Base-by-base conservation (phyloP, 306 rosid genomes). In the Herpetospermum pedunculosum region DNA sequence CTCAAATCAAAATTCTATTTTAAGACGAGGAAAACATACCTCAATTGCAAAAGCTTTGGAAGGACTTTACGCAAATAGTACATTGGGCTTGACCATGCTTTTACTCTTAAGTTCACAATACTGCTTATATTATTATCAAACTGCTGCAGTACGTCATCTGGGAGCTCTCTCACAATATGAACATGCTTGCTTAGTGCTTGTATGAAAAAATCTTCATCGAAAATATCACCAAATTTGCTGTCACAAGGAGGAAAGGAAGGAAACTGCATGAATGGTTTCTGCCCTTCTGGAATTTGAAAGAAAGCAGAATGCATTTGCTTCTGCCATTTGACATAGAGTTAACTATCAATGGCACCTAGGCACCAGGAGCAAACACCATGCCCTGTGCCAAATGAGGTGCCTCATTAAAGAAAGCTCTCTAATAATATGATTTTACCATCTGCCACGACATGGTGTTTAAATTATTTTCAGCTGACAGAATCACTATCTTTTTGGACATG, bases 11-110 rank as follows among this genome's bases (percentile, higher is more conserved):
- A 41, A 13, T 68, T 19, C n/a, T 38, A 9, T 43, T 13, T 48
- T 32, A 26, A 32, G 58, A 41, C 47, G 28, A 41, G 26, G 43
- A 59, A 75, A 75, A 71, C 92, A 50, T 81, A 91, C 97, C 94
- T 81, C 88, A 88, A 78, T 74, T 81, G 83, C 80, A 84, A 59
- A 81, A 94, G 89, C 81, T 86, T 86, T 7, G 98, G 98, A 77
- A 94, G 97, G 80, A 94, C 98, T 85, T 91, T 94, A 46, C 87
- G 94, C 73, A 91, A 83, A 91, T 94, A 94, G 85, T 94, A 77
- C 75, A 87, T 57, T 23, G 97, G 77, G 86, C 95, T 91, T 49
- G 98, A 89, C 98, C 97, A 94, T 70, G 87, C 98, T 87, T 94
- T 94, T 78, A 94, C 88, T 78, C 98, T 84, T 81, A 94, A 88